Evolutionary conservation across 345 rosid species (phyloP).

Genomic region (Euphorbia pulcherrima): DNA sequence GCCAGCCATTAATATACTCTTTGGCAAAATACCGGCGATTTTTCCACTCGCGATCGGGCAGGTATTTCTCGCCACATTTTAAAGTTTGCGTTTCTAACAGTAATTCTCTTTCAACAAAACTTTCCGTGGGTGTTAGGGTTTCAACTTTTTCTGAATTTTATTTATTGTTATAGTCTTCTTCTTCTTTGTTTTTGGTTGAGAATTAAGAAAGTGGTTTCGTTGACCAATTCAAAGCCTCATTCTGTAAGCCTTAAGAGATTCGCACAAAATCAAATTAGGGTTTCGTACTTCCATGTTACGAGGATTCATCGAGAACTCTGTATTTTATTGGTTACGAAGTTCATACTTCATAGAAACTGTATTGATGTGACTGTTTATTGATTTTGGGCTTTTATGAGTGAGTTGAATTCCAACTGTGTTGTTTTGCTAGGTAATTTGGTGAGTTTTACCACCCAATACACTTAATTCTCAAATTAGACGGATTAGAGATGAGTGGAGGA

Average conservation of each 20-base stretch:
- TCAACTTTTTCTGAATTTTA: background rate
- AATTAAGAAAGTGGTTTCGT: background rate
- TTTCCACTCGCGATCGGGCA: background rate
- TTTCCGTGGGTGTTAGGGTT: background rate
- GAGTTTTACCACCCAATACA: background rate
- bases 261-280: background rate
- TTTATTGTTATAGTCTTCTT: too few species aligned
- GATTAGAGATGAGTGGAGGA: constrained; percentile 19
- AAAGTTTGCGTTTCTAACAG: background rate
- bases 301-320: too few species aligned
- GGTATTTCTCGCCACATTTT: background rate
- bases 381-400: background rate
- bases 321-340: background rate
- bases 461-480: background rate
- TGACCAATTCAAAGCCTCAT: background rate
- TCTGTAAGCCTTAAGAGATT: background rate
- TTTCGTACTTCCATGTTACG: background rate
- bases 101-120: background rate
- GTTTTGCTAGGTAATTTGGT: background rate
- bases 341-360: background rate
- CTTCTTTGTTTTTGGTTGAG: background rate
- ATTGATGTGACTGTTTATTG: background rate
- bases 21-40: background rate
- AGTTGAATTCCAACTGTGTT: background rate
- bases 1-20: background rate